Conservation (phyloP, 305 asterid genomes). For the Rubia balearica region DNA sequence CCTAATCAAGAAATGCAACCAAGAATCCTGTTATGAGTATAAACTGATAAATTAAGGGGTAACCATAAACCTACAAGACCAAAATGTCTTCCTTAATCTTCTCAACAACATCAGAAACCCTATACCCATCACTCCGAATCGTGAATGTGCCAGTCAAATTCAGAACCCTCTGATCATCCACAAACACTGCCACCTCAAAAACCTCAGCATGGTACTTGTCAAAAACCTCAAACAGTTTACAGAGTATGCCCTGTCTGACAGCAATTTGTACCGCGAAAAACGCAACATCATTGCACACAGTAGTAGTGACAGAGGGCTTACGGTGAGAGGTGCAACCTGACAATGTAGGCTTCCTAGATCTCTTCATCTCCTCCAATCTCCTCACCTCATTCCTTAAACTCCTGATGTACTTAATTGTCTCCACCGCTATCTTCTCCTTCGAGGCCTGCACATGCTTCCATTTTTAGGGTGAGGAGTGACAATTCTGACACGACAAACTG, state of each 20-base stretch:
- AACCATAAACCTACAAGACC: slow-evolving; percentile 17
- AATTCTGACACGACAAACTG: too few species aligned
- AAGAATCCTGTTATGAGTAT: slow-evolving; percentile 1
- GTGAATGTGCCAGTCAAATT: slow-evolving; percentile 42
- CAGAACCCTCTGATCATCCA: slow-evolving; percentile 31
- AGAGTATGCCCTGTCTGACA: slow-evolving; percentile 32
- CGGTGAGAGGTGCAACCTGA: slow-evolving; percentile 23
- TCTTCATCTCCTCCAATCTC: slow-evolving; percentile 47
- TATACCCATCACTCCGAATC: slow-evolving; percentile 29
- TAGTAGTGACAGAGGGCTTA: slow-evolving; percentile 29
- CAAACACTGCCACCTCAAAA: slow-evolving; percentile 45
- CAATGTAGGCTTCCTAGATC: slow-evolving; percentile 19
- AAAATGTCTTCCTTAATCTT: slow-evolving; percentile 42
- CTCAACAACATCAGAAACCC: slow-evolving; percentile 26
- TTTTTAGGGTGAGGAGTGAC: too few species aligned
- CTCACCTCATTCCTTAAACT: slow-evolving; percentile 39
- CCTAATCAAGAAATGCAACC: slow-evolving; percentile 1
- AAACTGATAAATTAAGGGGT: too few species aligned
- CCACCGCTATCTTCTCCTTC: slow-evolving; percentile 35
- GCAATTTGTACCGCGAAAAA: slow-evolving; percentile 45
- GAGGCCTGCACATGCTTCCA: slow-evolving; percentile 29
- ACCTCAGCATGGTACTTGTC: slow-evolving; percentile 47
- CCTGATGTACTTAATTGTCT: slow-evolving; percentile 38
- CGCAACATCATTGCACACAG: slow-evolving; percentile 33
- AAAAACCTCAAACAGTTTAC: slow-evolving; percentile 35